Base-by-base conservation (phyloP, 495 filamentous ascomycete species). In the Haplographium delicatum region DNA sequence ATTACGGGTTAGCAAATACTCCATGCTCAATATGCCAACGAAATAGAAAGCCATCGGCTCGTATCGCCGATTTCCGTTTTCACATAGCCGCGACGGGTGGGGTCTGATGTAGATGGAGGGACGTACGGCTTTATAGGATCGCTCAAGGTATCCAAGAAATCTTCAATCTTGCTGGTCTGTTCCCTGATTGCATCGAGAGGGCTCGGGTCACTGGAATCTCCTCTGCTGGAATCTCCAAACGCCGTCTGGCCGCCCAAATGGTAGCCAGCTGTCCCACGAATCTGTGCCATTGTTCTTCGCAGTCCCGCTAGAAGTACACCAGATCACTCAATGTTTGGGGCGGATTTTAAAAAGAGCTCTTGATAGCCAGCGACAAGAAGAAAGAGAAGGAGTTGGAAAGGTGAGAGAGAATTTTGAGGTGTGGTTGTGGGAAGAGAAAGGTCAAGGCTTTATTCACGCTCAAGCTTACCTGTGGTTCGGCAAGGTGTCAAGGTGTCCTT, bases 91-190 rank as follows among this genome's bases (percentile, higher is more conserved):
- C 22, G 13, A 10, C 24, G 20, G 11, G 23, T 15, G 9, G 35
- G 9, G 38, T 31, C 9, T n/a, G 15, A 34, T 33, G 16, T 46
- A 28, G n/a, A 33, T 27, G 33, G 2, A 20, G 10, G 15, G 16
- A 62, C 91, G 61, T 83, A 97, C 91, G 94, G 93, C 72, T 95
- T 97, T 56, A 97, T 71, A 13, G 94, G 93, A 57, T 95, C 93
- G 49, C 88, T 82, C 58, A 91, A 40, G 10, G 85, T 89, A 66
- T 98, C 93, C 65, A 98, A 68, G 69, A 87, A 75, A 65, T 98
- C 93, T 71, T 98, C 93, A 57, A 98, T 94, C 76, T 95, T 96
- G 80, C 85, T 95, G 25, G 93, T 97, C 67, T 97, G 89, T 69
- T 88, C 84, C 43, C 93, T 80, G 59, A 98, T 91, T 37, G 85